Evolutionary conservation across 805 yeast genomes (phyloP).

Genomic region (Saccharomycopsis sp.): DNA sequence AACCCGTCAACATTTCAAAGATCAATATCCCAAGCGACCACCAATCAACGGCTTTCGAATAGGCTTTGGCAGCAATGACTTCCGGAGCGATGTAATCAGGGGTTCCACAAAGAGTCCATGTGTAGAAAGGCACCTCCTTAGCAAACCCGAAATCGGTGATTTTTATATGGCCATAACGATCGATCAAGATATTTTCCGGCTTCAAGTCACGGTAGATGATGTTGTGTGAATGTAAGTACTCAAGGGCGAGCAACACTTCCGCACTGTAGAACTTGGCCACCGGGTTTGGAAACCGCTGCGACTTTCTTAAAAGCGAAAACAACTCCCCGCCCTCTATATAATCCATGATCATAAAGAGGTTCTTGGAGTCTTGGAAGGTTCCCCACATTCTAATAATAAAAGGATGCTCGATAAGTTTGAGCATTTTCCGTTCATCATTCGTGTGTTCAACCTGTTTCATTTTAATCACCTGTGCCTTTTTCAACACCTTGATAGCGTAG

Average conservation of each 20-base stretch:
- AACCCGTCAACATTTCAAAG: slow-evolving; percentile 92
- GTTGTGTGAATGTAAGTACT: slow-evolving; percentile 77
- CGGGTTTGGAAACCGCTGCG: slow-evolving; percentile 89
- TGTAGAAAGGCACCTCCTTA: slow-evolving; percentile 84
- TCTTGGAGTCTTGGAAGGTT: slow-evolving; percentile 81
- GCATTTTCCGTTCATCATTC: slow-evolving; percentile 87
- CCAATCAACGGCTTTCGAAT: slow-evolving; percentile 95
- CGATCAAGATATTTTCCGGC: slow-evolving; percentile 86
- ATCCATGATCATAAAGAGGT: slow-evolving; percentile 92
- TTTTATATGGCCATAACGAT: slow-evolving; percentile 85
- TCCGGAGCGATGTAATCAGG: slow-evolving; percentile 97
- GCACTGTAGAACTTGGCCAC: slow-evolving; percentile 96
- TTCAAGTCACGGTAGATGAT: slow-evolving; percentile 88
- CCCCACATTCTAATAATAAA: slow-evolving; percentile 95
- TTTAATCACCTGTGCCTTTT: slow-evolving; percentile 80
- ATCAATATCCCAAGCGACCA: slow-evolving; percentile 93
- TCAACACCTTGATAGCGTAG: slow-evolving; percentile 88
- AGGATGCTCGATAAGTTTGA: slow-evolving; percentile 82
- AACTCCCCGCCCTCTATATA: slow-evolving; percentile 95
- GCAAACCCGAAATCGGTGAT: slow-evolving; percentile 95
- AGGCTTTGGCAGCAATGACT: slow-evolving; percentile 88
- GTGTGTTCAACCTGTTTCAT: slow-evolving; percentile 96
- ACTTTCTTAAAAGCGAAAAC: slow-evolving; percentile 75
- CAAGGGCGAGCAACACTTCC: slow-evolving; percentile 78
- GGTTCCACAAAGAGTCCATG: slow-evolving; percentile 92